A percentile compares a stretch with the other conserved stretches of the same genome.
Conservation (phyloP, 108 stramenopile genomes). For the Nitzschia sp. region DNA sequence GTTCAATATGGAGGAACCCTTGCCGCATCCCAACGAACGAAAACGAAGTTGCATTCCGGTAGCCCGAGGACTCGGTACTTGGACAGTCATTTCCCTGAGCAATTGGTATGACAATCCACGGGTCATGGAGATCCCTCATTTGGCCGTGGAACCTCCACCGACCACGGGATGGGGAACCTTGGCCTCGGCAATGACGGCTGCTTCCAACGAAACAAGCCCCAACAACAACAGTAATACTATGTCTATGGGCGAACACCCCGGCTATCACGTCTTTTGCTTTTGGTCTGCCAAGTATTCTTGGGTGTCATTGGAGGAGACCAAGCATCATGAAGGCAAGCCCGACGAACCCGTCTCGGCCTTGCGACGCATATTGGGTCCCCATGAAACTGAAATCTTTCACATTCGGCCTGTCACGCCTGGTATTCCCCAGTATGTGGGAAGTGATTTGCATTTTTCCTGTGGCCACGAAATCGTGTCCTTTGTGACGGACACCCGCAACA, state of each 20-base stretch:
- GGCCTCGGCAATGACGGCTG: not conserved
- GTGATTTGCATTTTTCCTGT: constrained; percentile 89
- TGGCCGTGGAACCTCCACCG: constrained; percentile 42
- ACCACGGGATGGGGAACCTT: constrained; percentile 35
- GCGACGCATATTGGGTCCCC: constrained; percentile 59
- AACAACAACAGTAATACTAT: not conserved
- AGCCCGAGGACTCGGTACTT: constrained; percentile 79
- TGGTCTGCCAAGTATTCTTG: constrained; percentile 85
- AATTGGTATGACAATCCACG: constrained; percentile 76
- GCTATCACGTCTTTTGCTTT: constrained; percentile 85
- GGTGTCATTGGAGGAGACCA: constrained; percentile 40
- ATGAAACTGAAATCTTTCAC: constrained; percentile 87
- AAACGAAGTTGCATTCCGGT: constrained; percentile 80
- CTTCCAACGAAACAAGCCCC: not conserved
- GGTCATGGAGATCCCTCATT: constrained; percentile 40
- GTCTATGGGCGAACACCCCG: constrained; percentile 41
- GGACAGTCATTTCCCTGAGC: constrained; percentile 81
- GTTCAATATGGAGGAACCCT: constrained; percentile 21
- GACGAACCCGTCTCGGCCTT: constrained; percentile 41
- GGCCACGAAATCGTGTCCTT: constrained; percentile 82
- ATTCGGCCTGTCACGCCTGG: constrained; percentile 74
- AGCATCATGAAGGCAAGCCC: not conserved
- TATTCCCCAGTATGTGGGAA: constrained; percentile 84
- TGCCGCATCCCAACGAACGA: constrained; percentile 54
- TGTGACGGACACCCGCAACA: constrained; percentile 21